Percentiles rank a stretch among this genome's conserved stretches.
Evolutionary conservation across 345 rosid species (phyloP).

Genomic region (Carallia pectinifolia): DNA sequence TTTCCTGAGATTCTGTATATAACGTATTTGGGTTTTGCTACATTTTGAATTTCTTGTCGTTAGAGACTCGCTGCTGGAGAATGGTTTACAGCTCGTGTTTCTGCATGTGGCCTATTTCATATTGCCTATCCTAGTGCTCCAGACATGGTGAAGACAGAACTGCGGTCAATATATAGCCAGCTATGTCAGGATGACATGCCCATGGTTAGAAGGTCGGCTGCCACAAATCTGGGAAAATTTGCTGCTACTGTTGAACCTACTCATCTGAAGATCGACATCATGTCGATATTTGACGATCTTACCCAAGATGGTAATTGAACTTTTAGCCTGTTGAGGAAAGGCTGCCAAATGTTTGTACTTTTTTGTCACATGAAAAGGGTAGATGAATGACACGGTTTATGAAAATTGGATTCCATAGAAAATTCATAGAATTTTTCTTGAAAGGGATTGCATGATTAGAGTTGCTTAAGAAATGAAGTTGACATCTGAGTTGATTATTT

Average conservation of each 20-base stretch:
- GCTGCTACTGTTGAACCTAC: slow-evolving; percentile 93
- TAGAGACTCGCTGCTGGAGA: slow-evolving; percentile 96
- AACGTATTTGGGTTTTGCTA: neutral
- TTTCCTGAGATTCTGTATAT: neutral
- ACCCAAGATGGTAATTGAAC: slow-evolving; percentile 87
- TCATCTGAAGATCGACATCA: slow-evolving; percentile 78
- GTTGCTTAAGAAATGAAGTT: neutral
- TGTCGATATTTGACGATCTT: slow-evolving; percentile 89
- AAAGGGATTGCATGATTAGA: neutral
- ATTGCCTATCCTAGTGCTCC: slow-evolving; percentile 91
- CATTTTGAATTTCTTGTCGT: slow-evolving; percentile 9
- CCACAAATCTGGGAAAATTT: slow-evolving; percentile 87
- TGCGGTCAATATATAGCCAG: slow-evolving; percentile 64
- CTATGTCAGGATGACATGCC: slow-evolving; percentile 99
- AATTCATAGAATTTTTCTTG: neutral
- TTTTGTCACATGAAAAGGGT: neutral
- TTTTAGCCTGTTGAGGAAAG: neutral
- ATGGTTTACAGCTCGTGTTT: slow-evolving; percentile 97
- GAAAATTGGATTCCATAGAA: neutral
- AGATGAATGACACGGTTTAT: neutral
- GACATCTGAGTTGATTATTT: neutral
- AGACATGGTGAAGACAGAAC: slow-evolving; percentile 65
- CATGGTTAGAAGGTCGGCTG: slow-evolving; percentile 97
- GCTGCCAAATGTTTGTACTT: neutral
- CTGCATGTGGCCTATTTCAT: slow-evolving; percentile 89